Base-by-base conservation (phyloP, 2,329 filamentous ascomycete species). In the Drechslerella dactyloides region DNA sequence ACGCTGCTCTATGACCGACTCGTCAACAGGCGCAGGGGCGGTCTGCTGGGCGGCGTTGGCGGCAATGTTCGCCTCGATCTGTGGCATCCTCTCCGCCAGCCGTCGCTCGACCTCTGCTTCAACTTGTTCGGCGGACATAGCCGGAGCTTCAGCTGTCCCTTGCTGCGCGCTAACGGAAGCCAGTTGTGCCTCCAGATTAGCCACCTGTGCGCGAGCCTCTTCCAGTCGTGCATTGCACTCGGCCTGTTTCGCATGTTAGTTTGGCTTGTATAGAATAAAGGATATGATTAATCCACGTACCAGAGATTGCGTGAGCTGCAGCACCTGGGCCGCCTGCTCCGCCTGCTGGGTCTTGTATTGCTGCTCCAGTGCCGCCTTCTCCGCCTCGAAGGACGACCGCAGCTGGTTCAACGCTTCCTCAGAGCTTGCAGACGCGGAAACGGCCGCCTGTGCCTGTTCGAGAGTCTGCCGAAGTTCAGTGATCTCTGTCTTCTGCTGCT, bases 31-130 rank as follows among this genome's bases (percentile, higher is more conserved):
- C n/a, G 40, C 42, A 8, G 11, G 7, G 15, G 17, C 44, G 2
- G 33, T 23, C 24, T 56, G 68, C 24, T 53, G 44, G 5, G 24
- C 46, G 27, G 58, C 23, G 30, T 17, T 66, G 10, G 68, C 63
- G 7, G 59, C 60, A 19, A 35, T 27, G n/a, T 17, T 56, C 21
- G 69, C 69, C 35, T 73, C 63, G 21, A 73, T 73, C 50, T 68
- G 61, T 19, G 69, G 62, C 23, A 66, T 40, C 40, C 15, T 58
- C 30, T 73, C 69, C 11, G 69, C 46, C 30, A 65, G 60, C 35
- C 69, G 35, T 27, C 69, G 58, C 55, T 68, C 70, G 27, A 76
- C 75, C 55, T 76, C 75, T 10, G 72, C 73, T 55, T 76, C 75
- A 19, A 75, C 62, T 21, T 74, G 64, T 27, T 73, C 60, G 10